Base-by-base conservation (phyloP, 2,329 filamentous ascomycete species). In the Pseudopyrenochaeta lycopersici region DNA sequence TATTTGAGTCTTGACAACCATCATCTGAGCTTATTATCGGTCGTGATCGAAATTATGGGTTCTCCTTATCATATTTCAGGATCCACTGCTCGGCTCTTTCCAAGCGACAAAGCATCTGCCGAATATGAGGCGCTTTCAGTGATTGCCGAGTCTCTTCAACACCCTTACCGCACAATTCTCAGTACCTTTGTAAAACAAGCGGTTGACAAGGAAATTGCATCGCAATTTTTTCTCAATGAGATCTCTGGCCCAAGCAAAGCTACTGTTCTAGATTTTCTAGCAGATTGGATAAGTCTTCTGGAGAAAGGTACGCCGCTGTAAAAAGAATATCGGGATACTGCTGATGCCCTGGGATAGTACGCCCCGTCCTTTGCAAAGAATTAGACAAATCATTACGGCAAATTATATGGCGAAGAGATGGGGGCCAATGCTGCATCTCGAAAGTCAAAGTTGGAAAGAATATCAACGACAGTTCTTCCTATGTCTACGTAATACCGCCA, bases 361-460 rank as follows among this genome's bases (percentile, higher is more conserved):
- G 23, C 23, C 23, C 23, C 23, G 23, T 27, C 9, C 9, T 9
- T 27, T 27, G 23, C 23, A 27, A 27, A 9, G 23, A 27, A 27
- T 27, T 27, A 27, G 23, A 27, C 4, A 9, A 36, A 23, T 30
- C 33, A 31, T 21, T 46, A 27, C 49, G 32, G 27, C 36, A 29
- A 46, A 41, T 23, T 15, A 46, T 58, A 45, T 55, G 48, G 56
- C 36, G 40, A 46, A 55, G 56, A 58, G 52, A 58, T 49, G 47
- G 43, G 39, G 52, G 47, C 14, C 35, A 20, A 31, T 55, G 56
- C 38, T 58, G 52, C 47, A 23, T 58, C 47, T 58, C 54, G 18
- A 53, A 49, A 27, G 49, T 20, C n/a, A 11, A 49, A 27, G 29
- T 39, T n/a, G 32, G 23, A 40, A 43, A 54, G 27, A 15, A 46